Conservation (phyloP, 176 grass and related monocot species). For the Avena sativa region DNA sequence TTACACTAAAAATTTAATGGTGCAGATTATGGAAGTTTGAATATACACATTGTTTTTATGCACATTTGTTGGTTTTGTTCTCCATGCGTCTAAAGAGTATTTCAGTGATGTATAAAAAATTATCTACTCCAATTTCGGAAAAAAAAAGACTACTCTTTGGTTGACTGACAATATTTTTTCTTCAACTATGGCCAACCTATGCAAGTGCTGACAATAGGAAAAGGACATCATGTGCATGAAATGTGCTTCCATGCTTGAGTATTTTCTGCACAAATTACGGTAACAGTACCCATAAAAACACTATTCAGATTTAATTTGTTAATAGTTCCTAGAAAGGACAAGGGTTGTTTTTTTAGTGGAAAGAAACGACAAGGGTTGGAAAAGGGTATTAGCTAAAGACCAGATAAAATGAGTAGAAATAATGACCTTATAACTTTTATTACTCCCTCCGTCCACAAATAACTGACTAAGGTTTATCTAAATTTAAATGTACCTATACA, state of each 20-base stretch:
- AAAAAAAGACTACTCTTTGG: background rate
- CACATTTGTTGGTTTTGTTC: background rate
- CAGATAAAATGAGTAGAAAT: background rate
- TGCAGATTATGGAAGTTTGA: background rate
- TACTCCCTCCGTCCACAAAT: too few relatives aligned
- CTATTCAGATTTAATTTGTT: background rate
- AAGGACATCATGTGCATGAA: slow-evolving; percentile 40
- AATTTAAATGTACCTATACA: too few relatives aligned
- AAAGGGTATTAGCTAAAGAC: background rate
- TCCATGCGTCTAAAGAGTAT: background rate
- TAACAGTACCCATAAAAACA: background rate
- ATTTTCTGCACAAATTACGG: slow-evolving; percentile 28
- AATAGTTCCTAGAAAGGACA: slow-evolving; percentile 5
- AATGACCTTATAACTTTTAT: background rate
- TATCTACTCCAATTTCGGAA: too few relatives aligned
- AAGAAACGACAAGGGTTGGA: background rate
- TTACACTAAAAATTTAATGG: too few relatives aligned
- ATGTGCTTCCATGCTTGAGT: background rate
- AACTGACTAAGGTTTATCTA: too few relatives aligned
- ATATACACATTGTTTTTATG: background rate
- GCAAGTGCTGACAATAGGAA: slow-evolving; percentile 23
- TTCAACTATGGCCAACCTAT: background rate
- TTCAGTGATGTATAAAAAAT: background rate
- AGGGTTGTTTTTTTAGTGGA: too few relatives aligned
- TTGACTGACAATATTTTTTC: background rate